Evolutionary conservation across 2,329 filamentous ascomycete species (phyloP).

Genomic region (Ascochyta pisi): DNA sequence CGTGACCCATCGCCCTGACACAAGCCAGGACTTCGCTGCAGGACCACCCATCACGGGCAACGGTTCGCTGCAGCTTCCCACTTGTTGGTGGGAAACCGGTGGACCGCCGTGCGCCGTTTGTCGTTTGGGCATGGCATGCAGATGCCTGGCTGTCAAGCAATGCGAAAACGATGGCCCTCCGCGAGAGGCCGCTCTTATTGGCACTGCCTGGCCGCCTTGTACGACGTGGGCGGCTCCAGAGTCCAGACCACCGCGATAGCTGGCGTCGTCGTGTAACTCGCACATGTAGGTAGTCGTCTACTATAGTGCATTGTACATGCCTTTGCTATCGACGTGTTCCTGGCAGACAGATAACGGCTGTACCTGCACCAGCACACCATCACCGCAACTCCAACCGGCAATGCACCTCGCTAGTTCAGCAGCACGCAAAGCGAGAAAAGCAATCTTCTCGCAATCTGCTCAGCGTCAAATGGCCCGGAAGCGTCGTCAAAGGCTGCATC

Average conservation of each 20-base stretch:
- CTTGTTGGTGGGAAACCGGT: neutral
- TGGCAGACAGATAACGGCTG: slow-evolving; percentile 7
- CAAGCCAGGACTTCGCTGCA: slow-evolving; percentile 5
- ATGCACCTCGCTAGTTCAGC: neutral
- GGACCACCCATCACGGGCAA: neutral
- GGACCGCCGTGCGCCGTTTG: slow-evolving; percentile 3
- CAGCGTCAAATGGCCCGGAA: neutral
- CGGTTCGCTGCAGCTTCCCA: neutral
- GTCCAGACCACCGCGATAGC: slow-evolving; percentile 22
- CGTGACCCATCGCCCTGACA: slow-evolving; percentile 5
- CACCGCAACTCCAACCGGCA: neutral
- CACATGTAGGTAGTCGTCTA: neutral
- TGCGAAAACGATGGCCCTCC: slow-evolving; percentile 1
- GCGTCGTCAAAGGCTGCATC: neutral
- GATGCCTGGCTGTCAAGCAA: slow-evolving; percentile 17
- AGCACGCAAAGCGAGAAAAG: slow-evolving; percentile 2
- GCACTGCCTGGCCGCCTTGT: slow-evolving; percentile 9
- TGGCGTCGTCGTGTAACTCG: slow-evolving; percentile 6
- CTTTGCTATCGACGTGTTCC: slow-evolving; percentile 1
- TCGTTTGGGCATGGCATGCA: slow-evolving; percentile 18
- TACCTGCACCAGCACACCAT: neutral
- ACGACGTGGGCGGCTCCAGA: slow-evolving; percentile 22
- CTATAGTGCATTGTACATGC: slow-evolving; percentile 3
- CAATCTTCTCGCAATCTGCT: slow-evolving; percentile 1
- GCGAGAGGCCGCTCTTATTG: slow-evolving; percentile 14